A percentile compares a stretch with the other conserved stretches of the same genome.
These are phyloP conservation scores for Aphanocladium album DNA, from an alignment of 2,329 filamentous ascomycete genomes.

Conservation along the genomic window DNA sequence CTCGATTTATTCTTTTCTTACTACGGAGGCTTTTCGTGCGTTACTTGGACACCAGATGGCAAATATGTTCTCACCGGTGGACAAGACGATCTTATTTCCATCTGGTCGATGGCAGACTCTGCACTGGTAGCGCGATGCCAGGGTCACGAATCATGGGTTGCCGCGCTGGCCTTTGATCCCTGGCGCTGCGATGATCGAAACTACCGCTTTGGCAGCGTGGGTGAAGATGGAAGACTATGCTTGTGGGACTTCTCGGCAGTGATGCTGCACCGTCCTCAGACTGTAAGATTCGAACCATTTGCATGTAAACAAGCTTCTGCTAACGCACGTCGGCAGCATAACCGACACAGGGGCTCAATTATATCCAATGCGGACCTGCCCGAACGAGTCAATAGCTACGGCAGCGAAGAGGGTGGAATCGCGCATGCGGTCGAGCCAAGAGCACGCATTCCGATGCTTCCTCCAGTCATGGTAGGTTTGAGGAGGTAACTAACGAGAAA, in stretches of 20 bases:
- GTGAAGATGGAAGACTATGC: slow-evolving; percentile 84
- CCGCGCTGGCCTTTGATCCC: slow-evolving; percentile 87
- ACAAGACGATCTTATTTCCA: slow-evolving; percentile 92
- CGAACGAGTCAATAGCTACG: slow-evolving; percentile 53
- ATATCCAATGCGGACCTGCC: slow-evolving; percentile 50
- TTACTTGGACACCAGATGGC: slow-evolving; percentile 96
- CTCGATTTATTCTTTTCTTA: slow-evolving; percentile 84
- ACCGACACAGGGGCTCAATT: slow-evolving; percentile 44
- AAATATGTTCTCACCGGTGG: slow-evolving; percentile 94
- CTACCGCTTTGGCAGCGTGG: slow-evolving; percentile 93
- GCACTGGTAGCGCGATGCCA: slow-evolving; percentile 87
- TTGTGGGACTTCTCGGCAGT: slow-evolving; percentile 97
- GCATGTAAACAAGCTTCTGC: neutral
- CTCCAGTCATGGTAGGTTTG: slow-evolving; percentile 74
- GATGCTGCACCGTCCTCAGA: slow-evolving; percentile 89
- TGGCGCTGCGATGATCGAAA: slow-evolving; percentile 96
- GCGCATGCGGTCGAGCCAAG: slow-evolving; percentile 82
- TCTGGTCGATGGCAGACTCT: slow-evolving; percentile 84
- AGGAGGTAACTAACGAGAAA: neutral
- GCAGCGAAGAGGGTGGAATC: slow-evolving; percentile 56
- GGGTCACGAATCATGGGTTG: slow-evolving; percentile 94
- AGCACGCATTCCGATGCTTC: slow-evolving; percentile 75
- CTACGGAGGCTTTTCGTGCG: slow-evolving; percentile 87
- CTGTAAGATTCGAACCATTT: slow-evolving; percentile 48
- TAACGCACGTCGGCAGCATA: slow-evolving; percentile 5